These are phyloP conservation scores for Abrus precatorius DNA, from an alignment of 306 rosid species.

Conservation along the genomic window DNA sequence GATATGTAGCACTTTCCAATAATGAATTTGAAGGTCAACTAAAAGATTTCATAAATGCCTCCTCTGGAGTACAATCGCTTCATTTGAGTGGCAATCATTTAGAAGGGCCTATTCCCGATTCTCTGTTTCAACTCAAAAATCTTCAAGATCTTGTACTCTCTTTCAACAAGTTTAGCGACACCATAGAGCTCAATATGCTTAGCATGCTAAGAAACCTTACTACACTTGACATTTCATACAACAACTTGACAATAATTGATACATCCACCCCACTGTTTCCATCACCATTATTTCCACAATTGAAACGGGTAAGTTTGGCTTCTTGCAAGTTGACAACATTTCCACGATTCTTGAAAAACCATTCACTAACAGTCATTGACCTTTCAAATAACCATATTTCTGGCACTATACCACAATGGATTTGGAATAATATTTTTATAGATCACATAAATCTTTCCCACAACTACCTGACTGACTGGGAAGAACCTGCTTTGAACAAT, in stretches of 20 bases:
- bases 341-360: conserved; percentile 46
- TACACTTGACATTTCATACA: conserved; percentile 56
- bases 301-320: conserved; percentile 36
- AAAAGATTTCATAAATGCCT: neutral
- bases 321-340: conserved; percentile 39
- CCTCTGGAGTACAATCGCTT: neutral
- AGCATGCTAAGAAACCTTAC: conserved; percentile 15
- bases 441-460: conserved; percentile 36
- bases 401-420: conserved; percentile 61
- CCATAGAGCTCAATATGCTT: neutral
- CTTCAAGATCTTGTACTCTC: conserved; percentile 32
- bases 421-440: conserved; percentile 45
- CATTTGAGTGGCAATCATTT: conserved; percentile 10
- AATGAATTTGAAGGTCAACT: neutral
- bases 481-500: neutral
- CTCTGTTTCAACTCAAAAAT: neutral
- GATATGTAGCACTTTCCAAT: neutral
- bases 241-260: conserved; percentile 33
- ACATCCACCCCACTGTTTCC: neutral
- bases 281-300: neutral
- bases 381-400: conserved; percentile 50
- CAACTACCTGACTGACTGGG: conserved; percentile 24
- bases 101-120: conserved; percentile 47
- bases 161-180: conserved; percentile 53
- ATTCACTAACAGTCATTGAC: neutral